phyloP scores from a whole-genome alignment of 352 stramenopile species.

The Elongisporangium senticosum region DNA sequence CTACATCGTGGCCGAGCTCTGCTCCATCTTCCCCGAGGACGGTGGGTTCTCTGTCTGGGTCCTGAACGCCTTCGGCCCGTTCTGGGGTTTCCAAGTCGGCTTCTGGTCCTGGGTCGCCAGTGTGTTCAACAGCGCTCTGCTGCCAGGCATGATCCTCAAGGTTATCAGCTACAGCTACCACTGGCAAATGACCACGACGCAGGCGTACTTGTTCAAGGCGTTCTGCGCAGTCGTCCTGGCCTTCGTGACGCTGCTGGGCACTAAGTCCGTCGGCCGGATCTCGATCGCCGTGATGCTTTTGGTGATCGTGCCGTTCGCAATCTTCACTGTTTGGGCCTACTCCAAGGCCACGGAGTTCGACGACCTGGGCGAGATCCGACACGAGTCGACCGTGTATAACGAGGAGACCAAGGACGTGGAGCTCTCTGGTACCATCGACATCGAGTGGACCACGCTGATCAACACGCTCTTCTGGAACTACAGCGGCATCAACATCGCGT shows the following conservation, averaged over 20 bases:
- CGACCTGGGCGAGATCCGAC: constrained; percentile 4
- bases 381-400: too few relatives aligned
- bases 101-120: constrained; percentile 66
- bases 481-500: constrained; percentile 77
- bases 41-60: constrained; percentile 81
- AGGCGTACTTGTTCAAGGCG: constrained; percentile 12
- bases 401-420: neutral
- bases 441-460: constrained; percentile 58
- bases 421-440: constrained; percentile 4
- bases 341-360: neutral
- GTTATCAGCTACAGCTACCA: neutral
- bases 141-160: constrained; percentile 41
- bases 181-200: neutral
- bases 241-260: constrained; percentile 16
- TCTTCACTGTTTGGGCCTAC: constrained; percentile 17
- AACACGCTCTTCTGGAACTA: constrained; percentile 92
- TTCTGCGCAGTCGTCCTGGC: constrained; percentile 12
- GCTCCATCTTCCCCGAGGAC: constrained; percentile 72
- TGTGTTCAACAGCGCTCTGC: constrained; percentile 38
- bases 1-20: constrained; percentile 85
- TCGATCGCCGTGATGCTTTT: constrained; percentile 3
- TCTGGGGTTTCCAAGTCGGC: constrained; percentile 62
- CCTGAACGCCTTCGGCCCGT: constrained; percentile 75
- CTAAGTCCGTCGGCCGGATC: constrained; percentile 10
- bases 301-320: constrained; percentile 8